Evolutionary conservation across 371 early-diverging fungal genomes (phyloP).

Genomic region (Funneliformis caledonium): DNA sequence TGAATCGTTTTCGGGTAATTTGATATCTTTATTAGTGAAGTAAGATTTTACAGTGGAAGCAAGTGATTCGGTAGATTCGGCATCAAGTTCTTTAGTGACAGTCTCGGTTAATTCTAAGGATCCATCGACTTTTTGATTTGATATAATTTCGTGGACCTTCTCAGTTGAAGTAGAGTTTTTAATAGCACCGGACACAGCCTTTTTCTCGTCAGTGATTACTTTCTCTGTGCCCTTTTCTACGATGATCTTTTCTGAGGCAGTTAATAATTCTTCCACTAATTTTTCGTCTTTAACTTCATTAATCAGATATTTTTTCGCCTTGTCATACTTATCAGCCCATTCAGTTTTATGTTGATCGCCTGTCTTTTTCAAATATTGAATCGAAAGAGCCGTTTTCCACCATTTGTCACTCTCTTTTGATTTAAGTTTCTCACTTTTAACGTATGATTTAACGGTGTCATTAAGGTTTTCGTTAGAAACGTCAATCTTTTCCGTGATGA

Average conservation of each 20-base stretch:
- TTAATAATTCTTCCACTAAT: background rate
- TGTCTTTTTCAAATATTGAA: too few relatives aligned
- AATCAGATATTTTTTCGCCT: background rate
- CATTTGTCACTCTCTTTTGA: too few relatives aligned
- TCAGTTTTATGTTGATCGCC: too few relatives aligned
- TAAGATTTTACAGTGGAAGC: background rate
- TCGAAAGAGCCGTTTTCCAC: too few relatives aligned
- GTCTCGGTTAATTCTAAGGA: background rate
- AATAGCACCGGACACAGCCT: background rate
- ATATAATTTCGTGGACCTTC: background rate
- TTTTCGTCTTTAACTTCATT: background rate
- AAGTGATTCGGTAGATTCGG: background rate
- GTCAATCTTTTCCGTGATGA: too few relatives aligned
- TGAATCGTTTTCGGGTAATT: background rate
- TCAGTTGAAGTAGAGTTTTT: background rate
- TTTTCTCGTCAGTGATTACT: too few relatives aligned
- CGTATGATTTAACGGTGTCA: too few relatives aligned
- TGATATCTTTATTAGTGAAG: background rate
- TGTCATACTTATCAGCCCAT: background rate
- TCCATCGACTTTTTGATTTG: slow-evolving; percentile 12
- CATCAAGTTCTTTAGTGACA: background rate
- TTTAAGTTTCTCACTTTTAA: too few relatives aligned
- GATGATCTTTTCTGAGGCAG: background rate
- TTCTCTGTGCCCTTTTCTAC: background rate
- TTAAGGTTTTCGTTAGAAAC: too few relatives aligned